Conservation (phyloP, 2,329 filamentous ascomycete genomes). For the Aaosphaeria arxii region DNA sequence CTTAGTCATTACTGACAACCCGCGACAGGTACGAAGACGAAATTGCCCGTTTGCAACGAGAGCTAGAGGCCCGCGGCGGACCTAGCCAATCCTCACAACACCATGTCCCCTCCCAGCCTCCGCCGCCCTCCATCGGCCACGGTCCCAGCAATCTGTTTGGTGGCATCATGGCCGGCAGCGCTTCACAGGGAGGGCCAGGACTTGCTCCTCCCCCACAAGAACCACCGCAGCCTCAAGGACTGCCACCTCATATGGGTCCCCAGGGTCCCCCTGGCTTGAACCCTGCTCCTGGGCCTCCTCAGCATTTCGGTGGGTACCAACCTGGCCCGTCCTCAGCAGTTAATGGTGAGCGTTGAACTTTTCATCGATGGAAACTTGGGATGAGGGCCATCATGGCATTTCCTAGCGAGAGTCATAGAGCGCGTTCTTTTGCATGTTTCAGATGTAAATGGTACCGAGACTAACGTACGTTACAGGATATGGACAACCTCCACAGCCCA, state of each 20-base stretch:
- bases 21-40: slow-evolving; percentile 85
- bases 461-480: slow-evolving; percentile 51
- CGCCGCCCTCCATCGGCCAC: slow-evolving; percentile 81
- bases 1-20: not conserved
- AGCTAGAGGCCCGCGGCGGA: slow-evolving; percentile 72
- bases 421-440: too few species aligned
- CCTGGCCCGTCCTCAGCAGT: slow-evolving; percentile 53
- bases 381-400: not conserved
- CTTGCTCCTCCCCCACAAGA: slow-evolving; percentile 69
- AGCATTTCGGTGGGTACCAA: slow-evolving; percentile 70
- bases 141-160: slow-evolving; percentile 89
- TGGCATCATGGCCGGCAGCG: slow-evolving; percentile 89
- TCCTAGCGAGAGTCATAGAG: too few species aligned
- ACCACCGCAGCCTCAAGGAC: slow-evolving; percentile 57
- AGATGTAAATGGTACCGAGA: not conserved
- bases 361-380: slow-evolving; percentile 1
- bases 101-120: slow-evolving; percentile 76
- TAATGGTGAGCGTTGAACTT: slow-evolving; percentile 51
- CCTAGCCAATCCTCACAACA: slow-evolving; percentile 69
- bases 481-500: slow-evolving; percentile 63
- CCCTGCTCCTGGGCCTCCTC: slow-evolving; percentile 56
- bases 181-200: slow-evolving; percentile 77
- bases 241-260: slow-evolving; percentile 59
- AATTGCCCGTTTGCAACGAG: slow-evolving; percentile 77
- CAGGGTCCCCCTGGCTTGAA: slow-evolving; percentile 70